phyloP scores from a whole-genome alignment of 2,329 filamentous ascomycete genomes.

The Lasiodiplodia citricola region DNA sequence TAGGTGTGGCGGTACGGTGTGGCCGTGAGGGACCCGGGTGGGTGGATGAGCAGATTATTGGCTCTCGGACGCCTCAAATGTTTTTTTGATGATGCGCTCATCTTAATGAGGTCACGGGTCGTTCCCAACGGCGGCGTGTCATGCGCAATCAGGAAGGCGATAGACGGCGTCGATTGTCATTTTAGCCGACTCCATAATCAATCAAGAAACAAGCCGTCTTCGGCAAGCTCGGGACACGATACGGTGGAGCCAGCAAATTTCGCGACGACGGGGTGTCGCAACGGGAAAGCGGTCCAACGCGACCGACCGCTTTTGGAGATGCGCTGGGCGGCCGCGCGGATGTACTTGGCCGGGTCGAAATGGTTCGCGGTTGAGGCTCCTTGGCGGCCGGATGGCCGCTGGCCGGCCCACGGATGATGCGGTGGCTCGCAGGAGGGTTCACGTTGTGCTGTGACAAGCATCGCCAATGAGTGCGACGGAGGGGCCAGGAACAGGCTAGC shows the following conservation, averaged over 20 bases:
- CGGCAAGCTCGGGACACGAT: slow-evolving; percentile 17
- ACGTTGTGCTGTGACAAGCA: slow-evolving; percentile 11
- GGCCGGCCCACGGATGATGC: slow-evolving; percentile 2
- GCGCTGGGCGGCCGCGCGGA: neutral
- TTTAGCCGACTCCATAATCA: slow-evolving; percentile 23
- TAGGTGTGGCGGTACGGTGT: neutral
- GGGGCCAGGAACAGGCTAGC: slow-evolving; percentile 22
- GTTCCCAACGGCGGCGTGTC: neutral
- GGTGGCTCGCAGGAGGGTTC: neutral
- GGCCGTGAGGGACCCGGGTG: neutral
- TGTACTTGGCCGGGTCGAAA: neutral
- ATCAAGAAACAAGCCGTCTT: slow-evolving; percentile 13
- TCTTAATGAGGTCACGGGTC: slow-evolving; percentile 17
- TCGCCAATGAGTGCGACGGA: slow-evolving; percentile 2
- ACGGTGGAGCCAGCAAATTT: slow-evolving; percentile 22
- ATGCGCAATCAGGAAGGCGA: slow-evolving; percentile 11
- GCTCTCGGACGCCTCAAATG: neutral
- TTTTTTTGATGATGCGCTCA: slow-evolving; percentile 10
- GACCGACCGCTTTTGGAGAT: neutral
- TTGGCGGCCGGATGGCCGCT: slow-evolving; percentile 16
- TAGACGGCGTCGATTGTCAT: slow-evolving; percentile 18
- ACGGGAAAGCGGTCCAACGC: neutral
- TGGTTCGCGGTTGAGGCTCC: slow-evolving; percentile 11
- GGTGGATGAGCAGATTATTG: neutral
- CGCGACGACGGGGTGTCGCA: slow-evolving; percentile 16